phyloP scores from a whole-genome alignment of 2,329 filamentous ascomycete species.

The Pseudogymnoascus sp. region DNA sequence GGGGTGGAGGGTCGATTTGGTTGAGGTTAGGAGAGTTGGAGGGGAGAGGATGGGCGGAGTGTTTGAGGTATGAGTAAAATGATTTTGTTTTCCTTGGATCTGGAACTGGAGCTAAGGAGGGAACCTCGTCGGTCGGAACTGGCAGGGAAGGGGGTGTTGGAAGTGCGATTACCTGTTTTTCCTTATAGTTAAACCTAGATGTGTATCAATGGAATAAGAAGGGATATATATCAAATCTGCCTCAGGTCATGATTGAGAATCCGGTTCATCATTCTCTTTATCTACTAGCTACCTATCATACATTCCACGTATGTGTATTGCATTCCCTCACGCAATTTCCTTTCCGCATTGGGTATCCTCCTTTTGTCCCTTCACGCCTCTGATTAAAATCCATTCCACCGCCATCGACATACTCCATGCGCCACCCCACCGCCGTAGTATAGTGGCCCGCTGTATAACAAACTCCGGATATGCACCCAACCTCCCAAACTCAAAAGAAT shows the following conservation, averaged over 20 bases:
- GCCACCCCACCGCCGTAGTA: background rate
- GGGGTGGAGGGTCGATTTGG: slow-evolving; percentile 57
- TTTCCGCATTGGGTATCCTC: background rate
- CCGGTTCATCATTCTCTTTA: background rate
- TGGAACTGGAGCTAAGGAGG: background rate
- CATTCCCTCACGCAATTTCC: background rate
- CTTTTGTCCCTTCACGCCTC: background rate
- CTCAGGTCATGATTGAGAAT: background rate
- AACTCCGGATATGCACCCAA: slow-evolving; percentile 4
- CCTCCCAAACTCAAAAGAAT: slow-evolving; percentile 1
- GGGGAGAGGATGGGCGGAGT: slow-evolving; percentile 54
- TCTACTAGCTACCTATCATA: background rate
- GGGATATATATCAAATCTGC: background rate
- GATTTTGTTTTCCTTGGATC: background rate
- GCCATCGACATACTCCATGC: background rate
- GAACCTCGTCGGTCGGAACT: background rate
- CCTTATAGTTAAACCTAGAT: background rate
- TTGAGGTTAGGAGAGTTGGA: slow-evolving; percentile 41
- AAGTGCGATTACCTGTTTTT: slow-evolving; percentile 2
- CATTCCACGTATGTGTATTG: background rate
- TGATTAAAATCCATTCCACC: background rate
- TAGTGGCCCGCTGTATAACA: background rate
- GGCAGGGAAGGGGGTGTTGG: background rate
- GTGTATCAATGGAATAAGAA: slow-evolving; percentile 1
- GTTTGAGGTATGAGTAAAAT: slow-evolving; percentile 46